phyloP scores from a whole-genome alignment of 1,284 basidiomycete genomes.

The Stygiomarasmius scandens region DNA sequence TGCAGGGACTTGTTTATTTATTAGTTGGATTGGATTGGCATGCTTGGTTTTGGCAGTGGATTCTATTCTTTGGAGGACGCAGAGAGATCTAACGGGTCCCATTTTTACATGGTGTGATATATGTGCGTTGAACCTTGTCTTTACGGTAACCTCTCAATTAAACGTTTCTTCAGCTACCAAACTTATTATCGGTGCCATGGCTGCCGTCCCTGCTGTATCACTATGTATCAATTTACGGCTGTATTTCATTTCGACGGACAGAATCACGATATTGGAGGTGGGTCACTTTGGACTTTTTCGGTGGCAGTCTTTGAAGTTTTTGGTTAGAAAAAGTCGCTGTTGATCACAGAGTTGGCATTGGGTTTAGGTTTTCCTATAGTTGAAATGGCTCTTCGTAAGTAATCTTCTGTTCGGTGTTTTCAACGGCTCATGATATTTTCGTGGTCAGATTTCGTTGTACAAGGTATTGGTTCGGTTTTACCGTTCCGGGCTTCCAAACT shows the following conservation, averaged over 20 bases:
- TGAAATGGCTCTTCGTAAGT: conserved; percentile 15
- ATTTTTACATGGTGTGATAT: conserved; percentile 13
- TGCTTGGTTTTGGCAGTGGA: conserved; percentile 9
- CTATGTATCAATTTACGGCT: conserved; percentile 12
- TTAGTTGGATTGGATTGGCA: conserved; percentile 11
- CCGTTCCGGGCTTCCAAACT: background rate
- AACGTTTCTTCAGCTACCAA: conserved; percentile 3
- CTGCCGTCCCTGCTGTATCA: conserved; percentile 6
- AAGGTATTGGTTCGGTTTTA: conserved; percentile 1
- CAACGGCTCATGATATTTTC: background rate
- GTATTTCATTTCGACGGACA: conserved; percentile 10
- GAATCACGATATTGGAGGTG: conserved; percentile 9
- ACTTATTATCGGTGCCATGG: conserved; percentile 7
- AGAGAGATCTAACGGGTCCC: background rate
- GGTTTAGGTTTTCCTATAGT: conserved; percentile 8
- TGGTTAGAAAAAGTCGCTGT: background rate
- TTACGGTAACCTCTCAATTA: background rate
- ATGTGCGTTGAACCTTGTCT: conserved; percentile 6
- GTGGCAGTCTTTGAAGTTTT: background rate
- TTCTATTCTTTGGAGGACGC: conserved; percentile 9
- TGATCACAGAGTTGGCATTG: conserved; percentile 1
- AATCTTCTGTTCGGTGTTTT: background rate
- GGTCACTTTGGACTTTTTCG: background rate
- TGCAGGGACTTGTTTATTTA: conserved; percentile 12
- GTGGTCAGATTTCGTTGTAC: conserved; percentile 7